Conservation (phyloP, 2,329 filamentous ascomycete genomes). For the Nothophaeocryptopus gaeumannii region DNA sequence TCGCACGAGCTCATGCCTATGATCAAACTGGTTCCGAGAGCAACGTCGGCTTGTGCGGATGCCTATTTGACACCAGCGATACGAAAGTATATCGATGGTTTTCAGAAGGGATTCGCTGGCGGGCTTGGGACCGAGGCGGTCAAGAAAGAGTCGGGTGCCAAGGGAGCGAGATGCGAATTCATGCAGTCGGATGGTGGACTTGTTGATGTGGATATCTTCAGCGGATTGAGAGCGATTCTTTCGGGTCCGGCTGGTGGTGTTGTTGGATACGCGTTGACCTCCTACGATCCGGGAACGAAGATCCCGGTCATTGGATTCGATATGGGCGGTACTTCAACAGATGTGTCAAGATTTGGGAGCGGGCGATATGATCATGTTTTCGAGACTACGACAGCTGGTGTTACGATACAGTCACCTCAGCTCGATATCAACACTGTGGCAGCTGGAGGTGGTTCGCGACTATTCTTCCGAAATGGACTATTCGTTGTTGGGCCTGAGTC, state of each 20-base stretch:
- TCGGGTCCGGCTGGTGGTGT: constrained; percentile 92
- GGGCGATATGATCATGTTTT: constrained; percentile 91
- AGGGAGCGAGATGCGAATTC: constrained; percentile 82
- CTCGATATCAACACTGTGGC: constrained; percentile 94
- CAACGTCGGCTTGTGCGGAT: constrained; percentile 74
- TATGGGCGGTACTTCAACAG: constrained; percentile 91
- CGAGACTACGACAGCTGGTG: constrained; percentile 89
- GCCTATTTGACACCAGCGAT: constrained; percentile 78
- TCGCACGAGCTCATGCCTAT: constrained; percentile 82
- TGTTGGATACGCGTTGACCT: constrained; percentile 87
- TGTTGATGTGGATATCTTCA: constrained; percentile 74
- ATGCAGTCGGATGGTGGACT: constrained; percentile 83
- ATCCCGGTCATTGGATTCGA: constrained; percentile 91
- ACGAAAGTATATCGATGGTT: constrained; percentile 72
- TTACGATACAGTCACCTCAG: constrained; percentile 88
- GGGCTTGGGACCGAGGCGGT: constrained; percentile 75
- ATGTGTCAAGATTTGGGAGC: constrained; percentile 76
- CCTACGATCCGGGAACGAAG: constrained; percentile 77
- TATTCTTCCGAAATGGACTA: constrained; percentile 85
- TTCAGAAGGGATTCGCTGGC: constrained; percentile 76
- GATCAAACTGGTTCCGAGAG: constrained; percentile 76
- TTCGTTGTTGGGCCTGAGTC: constrained; percentile 90
- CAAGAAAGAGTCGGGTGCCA: constrained; percentile 60
- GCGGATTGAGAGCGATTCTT: constrained; percentile 78
- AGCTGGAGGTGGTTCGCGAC: constrained; percentile 77